Conservation (phyloP, 345 rosid species). For the Hibiscus mutabilis region DNA sequence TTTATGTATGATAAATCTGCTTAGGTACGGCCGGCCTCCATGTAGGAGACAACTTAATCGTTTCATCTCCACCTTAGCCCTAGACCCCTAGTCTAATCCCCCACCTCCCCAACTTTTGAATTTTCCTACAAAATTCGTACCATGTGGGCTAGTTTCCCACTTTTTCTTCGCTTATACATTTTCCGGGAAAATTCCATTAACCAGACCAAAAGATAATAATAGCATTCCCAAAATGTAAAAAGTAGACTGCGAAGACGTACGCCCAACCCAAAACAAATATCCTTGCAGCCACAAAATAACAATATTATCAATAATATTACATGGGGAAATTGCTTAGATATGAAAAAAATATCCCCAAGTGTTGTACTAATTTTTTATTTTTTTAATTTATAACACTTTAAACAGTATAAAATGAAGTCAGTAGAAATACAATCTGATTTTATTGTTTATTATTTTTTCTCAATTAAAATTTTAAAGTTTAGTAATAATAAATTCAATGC, state of each 20-base stretch:
- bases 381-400: too few species aligned
- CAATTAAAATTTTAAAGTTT: too few species aligned
- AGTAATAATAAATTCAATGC: too few species aligned
- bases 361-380: too few species aligned
- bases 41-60: slow-evolving; percentile 11
- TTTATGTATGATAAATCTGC: neutral
- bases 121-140: slow-evolving; percentile 7
- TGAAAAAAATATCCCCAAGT: too few species aligned
- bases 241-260: neutral
- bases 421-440: too few species aligned
- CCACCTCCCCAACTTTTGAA: neutral
- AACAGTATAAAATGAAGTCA: too few species aligned
- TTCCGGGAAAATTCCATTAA: slow-evolving; percentile 10
- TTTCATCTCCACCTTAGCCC: neutral
- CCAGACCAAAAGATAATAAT: neutral
- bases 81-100: neutral
- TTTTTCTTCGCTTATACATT: neutral
- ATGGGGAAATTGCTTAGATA: too few species aligned
- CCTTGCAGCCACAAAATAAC: neutral
- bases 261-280: too few species aligned
- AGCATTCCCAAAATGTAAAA: slow-evolving; percentile 3
- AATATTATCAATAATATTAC: neutral
- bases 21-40: slow-evolving; percentile 8
- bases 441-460: too few species aligned
- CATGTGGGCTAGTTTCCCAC: too few species aligned